Base-by-base conservation (phyloP, 1,284 basidiomycete genomes). In the Sphagnurus paluster region DNA sequence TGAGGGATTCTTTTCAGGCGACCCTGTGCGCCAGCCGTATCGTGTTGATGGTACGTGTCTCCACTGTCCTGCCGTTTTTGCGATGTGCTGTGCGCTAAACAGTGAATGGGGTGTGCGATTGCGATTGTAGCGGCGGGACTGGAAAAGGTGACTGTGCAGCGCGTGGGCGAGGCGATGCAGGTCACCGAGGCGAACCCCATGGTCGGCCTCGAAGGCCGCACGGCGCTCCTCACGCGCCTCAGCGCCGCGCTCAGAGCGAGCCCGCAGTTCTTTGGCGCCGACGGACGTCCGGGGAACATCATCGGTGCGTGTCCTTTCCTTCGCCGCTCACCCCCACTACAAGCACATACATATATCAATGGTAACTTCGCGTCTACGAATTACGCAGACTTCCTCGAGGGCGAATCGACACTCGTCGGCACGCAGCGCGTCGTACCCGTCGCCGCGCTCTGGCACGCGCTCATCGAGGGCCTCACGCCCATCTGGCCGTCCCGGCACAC, bases 141-240 rank as follows among this genome's bases (percentile, higher is more conserved):
- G 29, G 72, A 80, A 24, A 69, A 72, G 23, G 71, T 97, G 36
- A 87, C 85, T 0, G 62, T 77, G 1, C 76, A 84, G 38, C 75
- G 71, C 44, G 76, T 89, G 16, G 79, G 84, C 3, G 60, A 73
- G 32, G 87, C 84, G 6, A 84, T 98, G 78, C 95, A 98, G 70
- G 93, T 94, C 11, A 78, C 72, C 17, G 66, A 72, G 2, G 60
- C 71, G 0, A 98, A 98, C 62, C 89, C 90, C 0, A 92, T 98
- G 84, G 84, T 90, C 11, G 95, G 94, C 4, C 76, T 98, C 14
- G 87, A 93, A 55, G 95, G 96, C 1, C 83, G 96, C 20, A 76
- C 90, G 0, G 76, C 80, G 1, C 77, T 98, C 1, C 77, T 97
- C 14, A 72, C 76, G 50, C 85, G 82, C 54, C 79, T 97, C 20